Percentiles rank a stretch among this genome's conserved stretches.
Conservation (phyloP, 129 eudicot genomes). For the Saposhnikovia divaricata region DNA sequence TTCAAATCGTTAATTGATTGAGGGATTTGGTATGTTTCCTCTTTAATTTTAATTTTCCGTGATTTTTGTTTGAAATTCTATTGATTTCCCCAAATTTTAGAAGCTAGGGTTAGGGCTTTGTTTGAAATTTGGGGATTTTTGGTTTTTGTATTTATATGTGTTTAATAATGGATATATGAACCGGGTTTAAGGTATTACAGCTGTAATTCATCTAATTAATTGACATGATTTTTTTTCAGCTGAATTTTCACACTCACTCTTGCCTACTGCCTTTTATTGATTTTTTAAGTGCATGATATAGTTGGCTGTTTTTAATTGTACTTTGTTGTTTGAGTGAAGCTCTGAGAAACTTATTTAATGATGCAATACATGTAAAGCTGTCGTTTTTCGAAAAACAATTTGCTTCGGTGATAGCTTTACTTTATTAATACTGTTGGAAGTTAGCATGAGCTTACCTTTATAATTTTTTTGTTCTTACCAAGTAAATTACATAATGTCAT, state of each 20-base stretch:
- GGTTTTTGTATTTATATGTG: background rate
- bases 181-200: background rate
- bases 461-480: no score
- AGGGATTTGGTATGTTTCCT: conserved; percentile 7
- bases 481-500: background rate
- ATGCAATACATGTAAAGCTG: background rate
- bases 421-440: background rate
- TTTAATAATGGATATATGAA: background rate
- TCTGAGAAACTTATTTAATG: background rate
- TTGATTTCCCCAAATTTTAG: background rate
- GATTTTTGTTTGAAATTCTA: background rate
- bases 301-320: background rate
- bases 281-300: background rate
- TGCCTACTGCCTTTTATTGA: background rate
- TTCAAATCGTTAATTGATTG: background rate
- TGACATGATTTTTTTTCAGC: background rate
- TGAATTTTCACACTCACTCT: background rate
- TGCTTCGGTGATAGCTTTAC: background rate
- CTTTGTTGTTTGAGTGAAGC: background rate
- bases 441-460: background rate
- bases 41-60: background rate
- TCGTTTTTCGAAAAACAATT: background rate
- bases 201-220: background rate
- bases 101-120: conserved; percentile 4
- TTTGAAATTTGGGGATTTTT: conserved; percentile 4